Base-by-base conservation (phyloP, 495 filamentous ascomycete genomes). In the Hypomontagnella submonticulosa region DNA sequence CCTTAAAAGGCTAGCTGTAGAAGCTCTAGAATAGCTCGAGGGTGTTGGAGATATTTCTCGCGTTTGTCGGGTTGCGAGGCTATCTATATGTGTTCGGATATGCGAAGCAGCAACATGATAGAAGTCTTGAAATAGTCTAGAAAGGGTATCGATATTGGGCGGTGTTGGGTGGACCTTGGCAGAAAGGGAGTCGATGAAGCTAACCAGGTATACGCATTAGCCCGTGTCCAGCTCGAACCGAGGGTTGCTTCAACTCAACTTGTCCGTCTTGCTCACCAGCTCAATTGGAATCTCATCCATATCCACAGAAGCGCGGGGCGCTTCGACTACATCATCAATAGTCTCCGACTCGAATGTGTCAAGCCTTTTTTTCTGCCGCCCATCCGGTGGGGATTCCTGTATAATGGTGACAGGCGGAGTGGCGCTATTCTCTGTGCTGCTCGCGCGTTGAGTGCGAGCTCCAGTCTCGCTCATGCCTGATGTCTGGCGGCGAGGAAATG, bases 221-320 rank as follows among this genome's bases (percentile, higher is more conserved):
- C 60, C 60, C 43, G 67, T 55, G 57, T 20, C 30, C 41, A 16
- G 55, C 9, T 13, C 32, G 32, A 18, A 59, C 18, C 30, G 33
- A 6, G 41, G 43, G 20, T 41, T 9, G 53, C 48, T 49, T 41
- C n/a, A 42, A 72, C 55, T 70, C 58, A 81, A 93, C 91, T 90
- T 88, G 75, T 99, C 95, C 38, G 89, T 90, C 71, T 97, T 79
- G 79, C 91, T 95, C 34, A 92, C 79, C 56, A 99, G 83, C 81
- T 99, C 95, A 65, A 97, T 91, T 8, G 95, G 95, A 40, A 99
- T 88, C 68, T 96, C 90, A 66, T 96, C 91, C 56, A 91, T 87
- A 32, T 88, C 87, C 70, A 86, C 79, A 56, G 88, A 83, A 53
- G 83, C 74, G 64, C 88, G 69, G 32, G 82, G 71, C 56, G 83